Percentiles rank a stretch among this genome's conserved stretches.
These are phyloP conservation scores for Tylopilus sp. DNA, from an alignment of 768 basidiomycete species.

Conservation along the genomic window DNA sequence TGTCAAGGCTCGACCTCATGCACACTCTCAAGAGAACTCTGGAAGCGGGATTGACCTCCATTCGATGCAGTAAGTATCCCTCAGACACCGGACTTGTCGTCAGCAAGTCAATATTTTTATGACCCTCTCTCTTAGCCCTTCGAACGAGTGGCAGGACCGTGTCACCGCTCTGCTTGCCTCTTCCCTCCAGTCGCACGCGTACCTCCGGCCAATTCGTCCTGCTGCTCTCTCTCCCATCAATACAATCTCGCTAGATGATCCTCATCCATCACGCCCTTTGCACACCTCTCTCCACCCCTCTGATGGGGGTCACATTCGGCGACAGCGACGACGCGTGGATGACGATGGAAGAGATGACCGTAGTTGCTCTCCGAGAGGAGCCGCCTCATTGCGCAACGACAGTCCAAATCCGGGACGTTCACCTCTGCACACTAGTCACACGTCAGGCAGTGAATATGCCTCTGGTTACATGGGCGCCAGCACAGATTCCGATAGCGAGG, in stretches of 20 bases:
- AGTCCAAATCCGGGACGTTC: conserved; percentile 21
- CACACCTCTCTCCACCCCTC: conserved; percentile 14
- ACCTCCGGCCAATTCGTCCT: not conserved
- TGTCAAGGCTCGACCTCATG: conserved; percentile 25
- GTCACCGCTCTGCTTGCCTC: conserved; percentile 36
- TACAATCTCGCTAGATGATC: conserved; percentile 12
- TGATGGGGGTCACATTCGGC: conserved; percentile 35
- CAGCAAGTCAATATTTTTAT: conserved; percentile 1
- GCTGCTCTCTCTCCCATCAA: not conserved
- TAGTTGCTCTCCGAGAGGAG: conserved; percentile 6
- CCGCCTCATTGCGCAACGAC: conserved; percentile 7
- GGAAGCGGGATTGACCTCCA: conserved; percentile 39
- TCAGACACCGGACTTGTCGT: not conserved
- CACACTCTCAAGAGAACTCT: conserved; percentile 17
- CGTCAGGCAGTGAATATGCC: conserved; percentile 18
- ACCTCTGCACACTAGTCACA: conserved; percentile 9
- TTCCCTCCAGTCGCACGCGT: conserved; percentile 15
- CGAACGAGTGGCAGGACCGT: conserved; percentile 81
- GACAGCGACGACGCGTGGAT: conserved; percentile 49
- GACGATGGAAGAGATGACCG: conserved; percentile 7
- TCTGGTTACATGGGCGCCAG: conserved; percentile 30
- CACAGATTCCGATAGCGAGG: conserved; percentile 37
- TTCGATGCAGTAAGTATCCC: conserved; percentile 56
- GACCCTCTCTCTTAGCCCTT: conserved; percentile 48
- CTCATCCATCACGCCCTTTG: conserved; percentile 3